These are phyloP conservation scores for Sporothrix pallida DNA, from an alignment of 2,329 filamentous ascomycete species.

Conservation along the genomic window DNA sequence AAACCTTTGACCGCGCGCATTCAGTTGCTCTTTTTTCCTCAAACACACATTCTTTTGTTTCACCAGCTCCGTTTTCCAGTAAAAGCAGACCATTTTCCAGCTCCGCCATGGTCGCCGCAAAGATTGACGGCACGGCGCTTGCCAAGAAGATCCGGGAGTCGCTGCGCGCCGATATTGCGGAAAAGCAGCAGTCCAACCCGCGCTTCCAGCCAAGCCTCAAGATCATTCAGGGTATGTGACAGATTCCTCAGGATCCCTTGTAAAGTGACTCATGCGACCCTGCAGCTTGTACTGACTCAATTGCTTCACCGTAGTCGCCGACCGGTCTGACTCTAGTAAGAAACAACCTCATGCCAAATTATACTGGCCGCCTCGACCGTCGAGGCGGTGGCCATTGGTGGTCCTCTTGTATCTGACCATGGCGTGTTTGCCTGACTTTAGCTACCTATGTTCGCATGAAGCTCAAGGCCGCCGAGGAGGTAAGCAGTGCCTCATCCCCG, in stretches of 20 bases:
- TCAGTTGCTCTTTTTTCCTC: conserved; percentile 2
- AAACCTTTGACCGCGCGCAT: neutral
- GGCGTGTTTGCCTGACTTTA: conserved; percentile 46
- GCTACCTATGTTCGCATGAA: conserved; percentile 99
- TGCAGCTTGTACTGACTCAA: conserved; percentile 20
- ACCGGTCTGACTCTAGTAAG: conserved; percentile 89
- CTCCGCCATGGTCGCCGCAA: conserved; percentile 79
- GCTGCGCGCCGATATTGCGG: conserved; percentile 78
- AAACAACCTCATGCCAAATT: conserved; percentile 33
- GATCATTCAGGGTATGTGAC: conserved; percentile 83
- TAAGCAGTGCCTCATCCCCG: conserved; percentile 49
- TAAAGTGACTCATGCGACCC: neutral
- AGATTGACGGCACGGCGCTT: conserved; percentile 95
- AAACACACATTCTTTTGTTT: neutral
- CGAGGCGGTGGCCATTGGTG: neutral
- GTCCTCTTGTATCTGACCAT: conserved; percentile 4
- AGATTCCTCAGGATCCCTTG: neutral
- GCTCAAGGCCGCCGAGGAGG: conserved; percentile 92
- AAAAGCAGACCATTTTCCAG: conserved; percentile 48
- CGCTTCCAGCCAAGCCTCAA: conserved; percentile 88
- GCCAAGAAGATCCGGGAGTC: conserved; percentile 88
- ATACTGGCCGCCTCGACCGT: neutral
- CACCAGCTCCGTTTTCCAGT: neutral
- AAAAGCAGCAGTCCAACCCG: conserved; percentile 81
- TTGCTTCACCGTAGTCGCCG: conserved; percentile 68